Percentiles rank a stretch among this genome's conserved stretches.
These are phyloP conservation scores for Hibiscus tridactylites DNA, from an alignment of 345 rosid genomes.

Conservation along the genomic window DNA sequence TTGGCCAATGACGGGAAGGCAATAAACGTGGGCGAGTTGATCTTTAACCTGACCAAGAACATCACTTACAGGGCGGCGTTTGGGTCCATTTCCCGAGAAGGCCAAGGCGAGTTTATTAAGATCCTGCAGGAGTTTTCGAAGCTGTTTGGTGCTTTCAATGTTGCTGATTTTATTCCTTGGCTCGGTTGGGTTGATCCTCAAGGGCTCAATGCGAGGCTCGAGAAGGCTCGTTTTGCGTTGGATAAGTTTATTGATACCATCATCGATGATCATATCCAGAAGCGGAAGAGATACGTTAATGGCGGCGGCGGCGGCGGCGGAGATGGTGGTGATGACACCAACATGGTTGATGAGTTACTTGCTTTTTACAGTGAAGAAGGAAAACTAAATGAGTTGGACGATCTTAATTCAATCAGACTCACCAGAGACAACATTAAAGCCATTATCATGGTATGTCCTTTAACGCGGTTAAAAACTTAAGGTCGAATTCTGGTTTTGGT, in stretches of 20 bases:
- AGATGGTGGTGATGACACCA: slow-evolving; percentile 31
- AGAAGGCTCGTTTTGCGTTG: slow-evolving; percentile 51
- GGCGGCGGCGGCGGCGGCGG: not conserved
- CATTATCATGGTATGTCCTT: slow-evolving; percentile 64
- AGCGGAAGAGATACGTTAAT: slow-evolving; percentile 13
- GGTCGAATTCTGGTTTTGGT: not conserved
- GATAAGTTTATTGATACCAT: slow-evolving; percentile 71
- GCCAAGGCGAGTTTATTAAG: slow-evolving; percentile 63
- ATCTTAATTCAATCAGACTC: slow-evolving; percentile 53
- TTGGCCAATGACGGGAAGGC: slow-evolving; percentile 37
- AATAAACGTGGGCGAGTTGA: slow-evolving; percentile 64
- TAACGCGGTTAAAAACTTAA: too few relatives aligned
- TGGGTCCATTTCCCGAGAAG: slow-evolving; percentile 47
- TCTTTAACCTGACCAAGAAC: slow-evolving; percentile 66
- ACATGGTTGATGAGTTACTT: slow-evolving; percentile 88
- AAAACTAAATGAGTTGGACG: slow-evolving; percentile 40
- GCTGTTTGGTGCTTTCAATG: slow-evolving; percentile 87
- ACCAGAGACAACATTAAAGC: slow-evolving; percentile 80
- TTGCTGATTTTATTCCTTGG: slow-evolving; percentile 73
- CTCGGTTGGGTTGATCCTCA: slow-evolving; percentile 62
- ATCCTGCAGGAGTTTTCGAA: slow-evolving; percentile 87
- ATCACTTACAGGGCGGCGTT: slow-evolving; percentile 80
- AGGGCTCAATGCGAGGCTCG: slow-evolving; percentile 51
- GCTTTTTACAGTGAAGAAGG: slow-evolving; percentile 66
- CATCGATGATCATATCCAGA: slow-evolving; percentile 66